phyloP scores from a whole-genome alignment of 768 basidiomycete genomes.

The Nidularia sp. region DNA sequence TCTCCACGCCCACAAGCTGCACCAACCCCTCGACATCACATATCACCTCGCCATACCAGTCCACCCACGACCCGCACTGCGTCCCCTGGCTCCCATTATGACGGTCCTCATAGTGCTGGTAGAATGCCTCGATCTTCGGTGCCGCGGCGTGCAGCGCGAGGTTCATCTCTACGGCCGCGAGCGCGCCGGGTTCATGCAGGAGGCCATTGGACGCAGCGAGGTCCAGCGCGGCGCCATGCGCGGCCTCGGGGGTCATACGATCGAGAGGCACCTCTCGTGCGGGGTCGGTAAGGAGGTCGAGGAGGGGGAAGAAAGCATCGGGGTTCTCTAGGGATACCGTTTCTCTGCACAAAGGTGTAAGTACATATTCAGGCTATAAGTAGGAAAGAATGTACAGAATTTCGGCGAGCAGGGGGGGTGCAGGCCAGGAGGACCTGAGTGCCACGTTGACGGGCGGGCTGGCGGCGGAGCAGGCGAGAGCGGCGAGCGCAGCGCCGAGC shows the following conservation, averaged over 20 bases:
- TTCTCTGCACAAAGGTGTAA: conserved; percentile 51
- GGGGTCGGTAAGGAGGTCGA: conserved; percentile 60
- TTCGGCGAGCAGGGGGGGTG: conserved; percentile 60
- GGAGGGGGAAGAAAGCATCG: conserved; percentile 68
- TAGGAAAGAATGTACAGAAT: conserved; percentile 45
- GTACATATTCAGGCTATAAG: conserved; percentile 1
- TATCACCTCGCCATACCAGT: conserved; percentile 74
- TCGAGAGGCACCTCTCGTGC: conserved; percentile 29
- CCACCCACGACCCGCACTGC: conserved; percentile 72
- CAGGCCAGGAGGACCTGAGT: conserved; percentile 62
- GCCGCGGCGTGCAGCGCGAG: conserved; percentile 75
- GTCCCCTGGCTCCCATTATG: conserved; percentile 22
- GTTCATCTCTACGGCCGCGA: conserved; percentile 62
- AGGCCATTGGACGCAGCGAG: conserved; percentile 42
- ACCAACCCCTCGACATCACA: conserved; percentile 63
- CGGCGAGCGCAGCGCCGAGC: conserved; percentile 15
- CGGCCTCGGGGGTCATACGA: conserved; percentile 40
- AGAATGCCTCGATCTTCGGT: conserved; percentile 83
- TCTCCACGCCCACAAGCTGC: conserved; percentile 46
- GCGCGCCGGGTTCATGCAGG: conserved; percentile 42
- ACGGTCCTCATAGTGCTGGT: conserved; percentile 58
- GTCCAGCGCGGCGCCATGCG: conserved; percentile 52
- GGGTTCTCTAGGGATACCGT: conserved; percentile 72
- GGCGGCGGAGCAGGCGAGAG: conserved; percentile 8
- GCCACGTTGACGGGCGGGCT: conserved; percentile 56